Conservation (phyloP, 2,329 filamentous ascomycete species). For the Cordyceps cicadae region DNA sequence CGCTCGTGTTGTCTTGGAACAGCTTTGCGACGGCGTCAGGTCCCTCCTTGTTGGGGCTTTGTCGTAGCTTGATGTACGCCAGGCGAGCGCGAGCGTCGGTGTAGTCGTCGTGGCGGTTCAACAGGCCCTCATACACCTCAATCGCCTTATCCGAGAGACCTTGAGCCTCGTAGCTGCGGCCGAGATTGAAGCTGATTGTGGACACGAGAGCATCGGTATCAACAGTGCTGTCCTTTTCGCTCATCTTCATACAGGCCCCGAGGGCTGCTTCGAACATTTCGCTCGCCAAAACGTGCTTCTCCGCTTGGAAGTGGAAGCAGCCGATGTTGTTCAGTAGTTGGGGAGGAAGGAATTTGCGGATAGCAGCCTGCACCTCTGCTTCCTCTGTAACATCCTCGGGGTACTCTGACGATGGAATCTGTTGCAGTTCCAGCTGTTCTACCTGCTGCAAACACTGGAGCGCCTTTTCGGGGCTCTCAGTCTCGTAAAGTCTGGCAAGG, state of each 20-base stretch:
- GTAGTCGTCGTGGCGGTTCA: constrained; percentile 82
- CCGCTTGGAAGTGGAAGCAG: constrained; percentile 85
- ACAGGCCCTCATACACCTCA: constrained; percentile 77
- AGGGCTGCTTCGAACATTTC: constrained; percentile 90
- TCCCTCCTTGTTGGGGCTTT: constrained; percentile 74
- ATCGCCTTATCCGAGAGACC: constrained; percentile 74
- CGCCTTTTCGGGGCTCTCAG: constrained; percentile 77
- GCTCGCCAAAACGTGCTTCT: constrained; percentile 71
- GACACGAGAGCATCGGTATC: constrained; percentile 90
- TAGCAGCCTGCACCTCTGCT: constrained; percentile 46
- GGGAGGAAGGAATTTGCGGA: constrained; percentile 75
- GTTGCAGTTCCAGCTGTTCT: constrained; percentile 79
- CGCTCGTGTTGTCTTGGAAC: constrained; percentile 73
- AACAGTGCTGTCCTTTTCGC: constrained; percentile 62
- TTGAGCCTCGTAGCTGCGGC: constrained; percentile 82
- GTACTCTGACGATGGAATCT: constrained; percentile 62
- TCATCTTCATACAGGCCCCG: constrained; percentile 74
- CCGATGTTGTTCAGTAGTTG: constrained; percentile 96
- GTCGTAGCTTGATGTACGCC: constrained; percentile 80
- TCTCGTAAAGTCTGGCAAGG: constrained; percentile 83
- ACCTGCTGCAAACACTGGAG: constrained; percentile 87
- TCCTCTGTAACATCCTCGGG: constrained; percentile 50
- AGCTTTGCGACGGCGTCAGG: constrained; percentile 79
- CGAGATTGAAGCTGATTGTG: constrained; percentile 94
- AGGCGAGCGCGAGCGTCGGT: constrained; percentile 83